A percentile compares a stretch with the other conserved stretches of the same genome.
Conservation (phyloP, 352 stramenopile genomes). For the Discostella stelligera region DNA sequence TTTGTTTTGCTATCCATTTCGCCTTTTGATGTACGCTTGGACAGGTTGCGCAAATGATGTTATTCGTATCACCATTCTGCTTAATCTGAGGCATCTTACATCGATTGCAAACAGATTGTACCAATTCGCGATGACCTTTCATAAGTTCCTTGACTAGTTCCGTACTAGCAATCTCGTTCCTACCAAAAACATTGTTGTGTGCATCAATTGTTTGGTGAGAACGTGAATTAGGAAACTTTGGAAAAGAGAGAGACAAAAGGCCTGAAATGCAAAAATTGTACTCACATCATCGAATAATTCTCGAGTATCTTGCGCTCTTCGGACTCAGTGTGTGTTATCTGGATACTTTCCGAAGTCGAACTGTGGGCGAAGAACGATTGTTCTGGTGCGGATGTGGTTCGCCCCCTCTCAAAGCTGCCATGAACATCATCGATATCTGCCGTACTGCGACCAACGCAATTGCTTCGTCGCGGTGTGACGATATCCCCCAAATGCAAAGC, state of each 20-base stretch:
- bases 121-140: constrained; percentile 38
- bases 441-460: neutral
- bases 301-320: constrained; percentile 53
- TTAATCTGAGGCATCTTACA: constrained; percentile 55
- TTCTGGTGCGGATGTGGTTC: neutral
- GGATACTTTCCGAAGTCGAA: constrained; percentile 15
- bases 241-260: neutral
- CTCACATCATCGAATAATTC: constrained; percentile 41
- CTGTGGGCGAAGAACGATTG: neutral
- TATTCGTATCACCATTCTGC: neutral
- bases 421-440: neutral
- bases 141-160: constrained; percentile 50
- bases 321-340: constrained; percentile 46
- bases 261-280: neutral
- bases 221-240: too few species aligned
- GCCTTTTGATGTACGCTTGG: constrained; percentile 42
- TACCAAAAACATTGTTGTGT: neutral
- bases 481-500: neutral
- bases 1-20: constrained; percentile 37
- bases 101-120: constrained; percentile 28
- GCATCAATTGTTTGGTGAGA: neutral
- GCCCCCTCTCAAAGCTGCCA: neutral
- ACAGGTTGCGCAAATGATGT: constrained; percentile 39
- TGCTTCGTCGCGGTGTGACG: neutral
- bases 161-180: constrained; percentile 45